Base-by-base conservation (phyloP, 2,329 filamentous ascomycete species). In the Capronia americana region DNA sequence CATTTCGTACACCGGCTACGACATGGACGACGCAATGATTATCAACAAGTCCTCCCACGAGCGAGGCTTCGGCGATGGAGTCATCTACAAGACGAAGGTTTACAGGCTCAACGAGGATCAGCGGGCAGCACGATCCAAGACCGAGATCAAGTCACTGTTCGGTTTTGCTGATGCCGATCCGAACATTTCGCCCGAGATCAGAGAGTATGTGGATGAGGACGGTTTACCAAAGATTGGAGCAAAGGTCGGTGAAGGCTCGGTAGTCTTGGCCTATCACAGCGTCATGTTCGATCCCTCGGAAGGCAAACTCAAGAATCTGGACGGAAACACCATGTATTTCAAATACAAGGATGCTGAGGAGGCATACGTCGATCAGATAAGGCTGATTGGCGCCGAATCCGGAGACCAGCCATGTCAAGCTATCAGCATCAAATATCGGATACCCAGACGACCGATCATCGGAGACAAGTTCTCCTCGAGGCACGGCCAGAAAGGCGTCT, bases 11-110 rank as follows among this genome's bases (percentile, higher is more conserved):
- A 98, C 94, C 1, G 95, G 94, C 59, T 99, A 98, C 81, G 95
- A 99, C 85, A 99, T 99, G 95, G 95, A 99, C 84, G 95, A 99
- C 81, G 95, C 95, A 77, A 98, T 98, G 94, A 98, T 99, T 76
- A 85, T 99, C 77, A 98, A 98, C 84, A 98, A 98, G 79, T 97
- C 93, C 23, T 89, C 94, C 2, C 92, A 97, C 78, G 95, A 99
- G 79, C 89, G 95, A 72, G 95, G 95, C 14, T 98, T 99, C 75
- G 94, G 93, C 44, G 89, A 98, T 75, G 95, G 95, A 63, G 96
- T 93, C 4, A 93, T 99, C 73, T 99, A 97, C 85, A 99, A 99
- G 83, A 96, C 93, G 8, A 97, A 98, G 81, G 91, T 96, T 75
- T 89, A 95, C 75, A 88, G 91, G 41, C 85, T 98, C 20, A 92